These are phyloP conservation scores for Rhodotorula toruloides DNA, from an alignment of 768 basidiomycete genomes.

Conservation along the genomic window DNA sequence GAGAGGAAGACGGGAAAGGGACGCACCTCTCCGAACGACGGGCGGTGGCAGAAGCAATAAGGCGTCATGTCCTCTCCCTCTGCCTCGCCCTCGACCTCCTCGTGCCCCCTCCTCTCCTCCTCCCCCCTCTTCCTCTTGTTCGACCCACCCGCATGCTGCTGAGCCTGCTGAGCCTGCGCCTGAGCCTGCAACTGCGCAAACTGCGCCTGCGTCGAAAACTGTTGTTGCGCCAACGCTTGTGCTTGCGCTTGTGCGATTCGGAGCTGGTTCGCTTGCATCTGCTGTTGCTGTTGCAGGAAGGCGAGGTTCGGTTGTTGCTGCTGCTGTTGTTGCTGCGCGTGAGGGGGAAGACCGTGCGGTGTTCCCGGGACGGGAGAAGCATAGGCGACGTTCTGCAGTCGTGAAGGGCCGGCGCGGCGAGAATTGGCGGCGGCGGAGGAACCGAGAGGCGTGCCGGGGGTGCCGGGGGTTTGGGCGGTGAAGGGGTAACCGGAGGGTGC, in stretches of 20 bases:
- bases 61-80: slow-evolving; percentile 36
- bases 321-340: background rate
- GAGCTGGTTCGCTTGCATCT: slow-evolving; percentile 29
- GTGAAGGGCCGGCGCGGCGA: slow-evolving; percentile 25
- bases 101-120: slow-evolving; percentile 46
- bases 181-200: slow-evolving; percentile 16
- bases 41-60: slow-evolving; percentile 39
- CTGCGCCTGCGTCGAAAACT: background rate
- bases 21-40: slow-evolving; percentile 38
- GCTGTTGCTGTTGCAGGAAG: slow-evolving; percentile 29
- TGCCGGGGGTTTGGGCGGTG: background rate
- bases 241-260: slow-evolving; percentile 19
- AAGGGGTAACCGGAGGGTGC: background rate
- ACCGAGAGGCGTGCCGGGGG: slow-evolving; percentile 15
- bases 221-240: slow-evolving; percentile 6
- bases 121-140: slow-evolving; percentile 53
- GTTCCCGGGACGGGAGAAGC: slow-evolving; percentile 11
- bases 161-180: slow-evolving; percentile 18
- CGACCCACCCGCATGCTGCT: slow-evolving; percentile 40
- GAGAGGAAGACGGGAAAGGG: background rate
- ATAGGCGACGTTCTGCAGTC: slow-evolving; percentile 33
- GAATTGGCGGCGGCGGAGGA: background rate
- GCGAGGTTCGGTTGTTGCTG: slow-evolving; percentile 13
- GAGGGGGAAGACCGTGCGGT: background rate
- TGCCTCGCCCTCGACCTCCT: slow-evolving; percentile 42